Evolutionary conservation across 371 early-diverging fungal species (phyloP), one percentile per base, ranked within the genome.

Genomic region (Ordospora pajunii): DNA sequence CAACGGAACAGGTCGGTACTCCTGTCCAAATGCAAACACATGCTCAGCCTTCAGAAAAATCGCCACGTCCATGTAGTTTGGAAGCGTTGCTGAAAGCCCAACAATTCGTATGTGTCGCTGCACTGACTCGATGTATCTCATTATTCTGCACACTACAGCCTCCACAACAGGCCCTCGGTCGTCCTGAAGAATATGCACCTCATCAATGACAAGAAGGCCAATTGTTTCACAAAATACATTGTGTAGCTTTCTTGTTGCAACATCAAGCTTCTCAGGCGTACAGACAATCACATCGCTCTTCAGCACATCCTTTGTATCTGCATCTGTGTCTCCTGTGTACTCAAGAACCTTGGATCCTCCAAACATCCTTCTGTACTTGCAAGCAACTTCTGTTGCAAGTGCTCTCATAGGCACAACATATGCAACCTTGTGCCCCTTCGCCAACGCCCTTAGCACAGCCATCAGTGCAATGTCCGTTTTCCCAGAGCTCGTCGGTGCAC

Each of bases 371-470:
- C 87, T 83, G 80, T 97, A 93, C 76, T 92, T 94, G 27, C 88
- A 88, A 14, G 93, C 92, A 90, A 97, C 91, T 88, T 99, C 98
- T 67, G 91, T 90, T 17, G 95, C 97, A 64, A 99, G 86, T 6
- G 99, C 98, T 83, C 96, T 96, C 96, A 97, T 97, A 4, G 99
- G 99, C 5, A 96, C 98, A 79, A 99, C 89, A 85, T 97, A 99
- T 42, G 97, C 90, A 78, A 97, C 91, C 86, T 95, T 95, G 21
- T 73, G 45, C 12, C 32, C 19, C 45, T 68, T 64, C 21, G 51
- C 75, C 1, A 89, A 32, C 58, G 86, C 53, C 27, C 87, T 82
- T 11, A 90, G 58, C 40, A 91, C 89, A 1, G 89, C 88, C 12
- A 91, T 69, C 67, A 91, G 88, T 79, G 90, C 91, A 70, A 97